Evolutionary conservation across 805 yeast genomes (phyloP), one percentile per base, ranked within the genome.

Genomic region (Saturnispora serradocipensis): DNA sequence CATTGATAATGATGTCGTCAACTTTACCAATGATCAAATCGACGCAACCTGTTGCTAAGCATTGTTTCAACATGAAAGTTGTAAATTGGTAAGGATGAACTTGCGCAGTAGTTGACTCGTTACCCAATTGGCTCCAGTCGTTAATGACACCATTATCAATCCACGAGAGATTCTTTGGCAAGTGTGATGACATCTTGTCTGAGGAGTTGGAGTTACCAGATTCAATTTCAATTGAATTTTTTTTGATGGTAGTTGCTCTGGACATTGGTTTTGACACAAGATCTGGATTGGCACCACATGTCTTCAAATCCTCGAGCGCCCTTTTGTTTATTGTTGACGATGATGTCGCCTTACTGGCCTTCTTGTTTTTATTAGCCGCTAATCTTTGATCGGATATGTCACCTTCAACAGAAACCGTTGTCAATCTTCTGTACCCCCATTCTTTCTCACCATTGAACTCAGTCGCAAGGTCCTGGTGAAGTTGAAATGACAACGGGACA

Each of bases 31-130:
- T 73, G 11, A 91, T 75, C 42, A 93, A 70, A 59, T 86, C 93
- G n/a, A 90, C 86, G 18, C 86, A 80, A 8, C 93, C 95, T 2
- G 84, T 71, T 57, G 85, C 88, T 58, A 86, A 78, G 46, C 96
- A 95, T 62, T 87, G 84, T 56, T 81, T 79, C 55, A 91, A 69
- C 10, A 91, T 72, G 63, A 78, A 86, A 50, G 84, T 85, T n/a
- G 98, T 91, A 68, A 93, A 90, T 63, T 84, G 84, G 69, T 85
- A 88, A 2, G 99, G 98, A 64, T 91, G 97, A 5, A 93, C 96
- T 68, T 93, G 98, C 0, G 97, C 98, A 1, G 97, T 91, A 13
- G 95, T 82, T 54, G 84, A 90, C 30, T 79, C 76, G 22, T 86
- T 91, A 30, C 98, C 97, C 48, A 91, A 68, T 8, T 80, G 76